Base-by-base conservation (phyloP, 495 filamentous ascomycete species). In the Geopyxis carbonaria region DNA sequence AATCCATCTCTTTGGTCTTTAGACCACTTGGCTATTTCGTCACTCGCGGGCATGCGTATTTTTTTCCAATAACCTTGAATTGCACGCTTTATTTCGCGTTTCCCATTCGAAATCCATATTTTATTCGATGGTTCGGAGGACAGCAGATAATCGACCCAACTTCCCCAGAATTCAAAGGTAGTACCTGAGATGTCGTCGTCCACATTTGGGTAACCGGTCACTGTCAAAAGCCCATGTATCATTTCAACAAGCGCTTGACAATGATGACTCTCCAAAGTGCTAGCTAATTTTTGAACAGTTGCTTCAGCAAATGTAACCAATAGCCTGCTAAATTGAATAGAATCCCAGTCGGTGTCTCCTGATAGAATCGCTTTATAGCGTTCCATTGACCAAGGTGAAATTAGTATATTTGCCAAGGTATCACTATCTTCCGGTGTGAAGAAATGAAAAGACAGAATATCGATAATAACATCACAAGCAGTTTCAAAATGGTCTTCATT, bases 101-200 rank as follows among this genome's bases (percentile, higher is more conserved):
- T 34, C 22, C 31, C 51, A 35, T 35, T 59, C 21, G 67, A 63
- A 16, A 79, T 59, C n/a, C 54, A 36, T 57, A 45, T 22, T 18
- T 42, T 41, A 36, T 33, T 59, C 21, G 45, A 39, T 3, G 47
- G 50, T 10, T 50, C 38, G 27, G 53, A 53, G 4, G 57, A 56
- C 18, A 64, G 51, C 21, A 73, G 44, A 31, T 64, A 68, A 48
- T 78, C 78, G 15, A 74, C 67, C 43, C 73, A 78, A 2, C 66
- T 69, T 8, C 67, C 78, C 85, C 86, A 93, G 59, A 87, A 93
- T 45, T 93, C 80, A 20, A 93, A 63, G 2, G 76, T 74, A 3
- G 72, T 69, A 2, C 78, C 69, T 29, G 81, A 83, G 28, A 91
- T 73, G 30, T 67, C 63, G 48, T 94, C 82, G 11, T 91, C 81